Conservation (phyloP, 176 grass and related monocot species). For the Carex cristatella region DNA sequence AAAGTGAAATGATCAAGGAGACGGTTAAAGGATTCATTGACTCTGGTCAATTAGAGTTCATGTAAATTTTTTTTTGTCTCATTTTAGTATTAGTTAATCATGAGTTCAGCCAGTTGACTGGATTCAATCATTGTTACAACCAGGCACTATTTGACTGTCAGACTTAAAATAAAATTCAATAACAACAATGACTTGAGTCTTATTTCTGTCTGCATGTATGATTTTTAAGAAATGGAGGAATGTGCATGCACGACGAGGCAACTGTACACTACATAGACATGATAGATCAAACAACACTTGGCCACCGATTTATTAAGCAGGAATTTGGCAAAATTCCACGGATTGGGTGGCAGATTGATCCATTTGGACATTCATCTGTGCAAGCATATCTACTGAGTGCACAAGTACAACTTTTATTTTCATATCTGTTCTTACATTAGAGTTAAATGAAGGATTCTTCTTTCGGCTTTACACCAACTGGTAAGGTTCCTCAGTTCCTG, state of each 20-base stretch:
- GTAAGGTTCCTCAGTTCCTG: neutral
- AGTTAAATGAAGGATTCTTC: conserved; percentile 2
- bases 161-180: neutral
- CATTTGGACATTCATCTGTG: conserved; percentile 88
- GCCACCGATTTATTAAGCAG: conserved; percentile 71
- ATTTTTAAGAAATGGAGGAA: conserved; percentile 71
- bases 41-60: conserved; percentile 78
- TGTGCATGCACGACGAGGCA: conserved; percentile 96
- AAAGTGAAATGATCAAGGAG: conserved; percentile 61
- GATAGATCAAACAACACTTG: conserved; percentile 91
- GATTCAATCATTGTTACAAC: neutral
- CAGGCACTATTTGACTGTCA: neutral
- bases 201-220: neutral
- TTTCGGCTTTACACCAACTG: neutral
- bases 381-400: conserved; percentile 84
- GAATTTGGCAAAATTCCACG: conserved; percentile 69
- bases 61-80: conserved; percentile 33
- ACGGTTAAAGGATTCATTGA: conserved; percentile 61
- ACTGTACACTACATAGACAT: conserved; percentile 93
- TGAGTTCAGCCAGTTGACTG: neutral
- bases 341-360: conserved; percentile 95
- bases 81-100: neutral
- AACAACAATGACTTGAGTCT: neutral
- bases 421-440: neutral
- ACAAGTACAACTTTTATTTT: conserved; percentile 40